phyloP scores from a whole-genome alignment of 306 rosid genomes.

The cucumber (Cucumis sativus) region Cucumber_9930_V3 NC_026660.2:29193501-29194000 shows the following conservation, averaged over 20 bases:
- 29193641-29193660: background rate
- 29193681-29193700: background rate
- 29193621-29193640: slow-evolving; percentile 93
- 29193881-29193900: too few species aligned
- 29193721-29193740: background rate
- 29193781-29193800: background rate
- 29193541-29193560: slow-evolving; percentile 76
- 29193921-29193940: too few species aligned
- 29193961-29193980: too few species aligned
- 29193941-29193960: too few species aligned
- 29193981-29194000: too few species aligned
- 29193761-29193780: background rate
- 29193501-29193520: background rate
- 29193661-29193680: background rate
- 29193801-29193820: background rate
- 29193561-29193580: slow-evolving; percentile 85
- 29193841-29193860: background rate
- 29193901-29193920: too few species aligned
- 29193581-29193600: slow-evolving; percentile 96
- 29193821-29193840: background rate
- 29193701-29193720: background rate
- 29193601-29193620: slow-evolving; percentile 96
- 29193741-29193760: background rate
- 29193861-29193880: too few species aligned
- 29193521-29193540: slow-evolving; percentile 89